Percentiles rank a stretch among this genome's conserved stretches.
Conservation (phyloP, 352 stramenopile species). For the Blastocystis sp. region DNA sequence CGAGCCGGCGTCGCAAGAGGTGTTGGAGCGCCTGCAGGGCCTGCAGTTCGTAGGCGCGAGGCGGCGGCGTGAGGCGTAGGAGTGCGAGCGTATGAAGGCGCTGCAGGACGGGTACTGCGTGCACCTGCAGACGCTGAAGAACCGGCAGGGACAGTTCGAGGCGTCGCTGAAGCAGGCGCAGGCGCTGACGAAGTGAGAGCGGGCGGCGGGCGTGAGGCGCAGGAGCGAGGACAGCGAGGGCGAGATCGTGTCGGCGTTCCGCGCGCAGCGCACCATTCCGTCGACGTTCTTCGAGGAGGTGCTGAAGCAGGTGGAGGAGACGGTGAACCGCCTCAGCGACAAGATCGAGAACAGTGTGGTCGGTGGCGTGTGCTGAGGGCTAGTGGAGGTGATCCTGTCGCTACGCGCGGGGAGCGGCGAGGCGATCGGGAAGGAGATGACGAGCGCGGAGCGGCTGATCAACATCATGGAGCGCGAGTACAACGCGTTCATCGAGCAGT, state of each 20-base stretch:
- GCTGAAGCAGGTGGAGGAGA: slow-evolving; percentile 19
- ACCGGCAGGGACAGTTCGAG: not conserved
- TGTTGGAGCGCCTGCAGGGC: not conserved
- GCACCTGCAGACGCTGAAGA: not conserved
- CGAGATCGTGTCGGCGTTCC: not conserved
- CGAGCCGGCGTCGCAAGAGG: not conserved
- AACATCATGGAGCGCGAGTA: slow-evolving; percentile 42
- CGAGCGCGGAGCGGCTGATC: slow-evolving; percentile 25
- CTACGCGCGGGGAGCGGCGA: not conserved
- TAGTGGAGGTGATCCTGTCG: slow-evolving; percentile 61
- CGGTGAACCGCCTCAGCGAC: not conserved
- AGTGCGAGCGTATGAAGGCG: slow-evolving; percentile 36
- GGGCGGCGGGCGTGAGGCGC: not conserved
- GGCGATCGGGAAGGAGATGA: slow-evolving; percentile 41
- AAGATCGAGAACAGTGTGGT: slow-evolving; percentile 48
- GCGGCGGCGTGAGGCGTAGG: not conserved
- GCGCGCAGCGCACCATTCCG: not conserved
- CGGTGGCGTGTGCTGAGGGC: not conserved
- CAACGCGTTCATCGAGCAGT: slow-evolving; percentile 52
- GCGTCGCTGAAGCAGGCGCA: slow-evolving; percentile 11
- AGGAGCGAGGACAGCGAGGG: not conserved
- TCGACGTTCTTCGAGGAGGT: slow-evolving; percentile 53
- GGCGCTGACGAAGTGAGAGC: not conserved
- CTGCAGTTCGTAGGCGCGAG: slow-evolving; percentile 4
- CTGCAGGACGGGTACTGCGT: slow-evolving; percentile 26